These are phyloP conservation scores for Gastrodia elata DNA, from an alignment of 106 monocot genomes.

Conservation along the genomic window DNA sequence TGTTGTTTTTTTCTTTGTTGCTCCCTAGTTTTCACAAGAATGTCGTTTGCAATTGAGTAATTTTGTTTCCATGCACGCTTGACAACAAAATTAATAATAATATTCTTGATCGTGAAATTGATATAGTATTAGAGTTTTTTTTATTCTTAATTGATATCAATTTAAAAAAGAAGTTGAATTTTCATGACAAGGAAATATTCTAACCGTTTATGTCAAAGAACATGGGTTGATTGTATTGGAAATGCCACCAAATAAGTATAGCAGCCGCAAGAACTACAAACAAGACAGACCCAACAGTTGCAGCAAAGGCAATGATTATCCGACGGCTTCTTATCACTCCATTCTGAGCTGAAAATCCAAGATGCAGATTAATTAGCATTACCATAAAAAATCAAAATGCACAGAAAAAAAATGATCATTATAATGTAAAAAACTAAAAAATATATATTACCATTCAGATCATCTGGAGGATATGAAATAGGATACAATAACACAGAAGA, in stretches of 20 bases:
- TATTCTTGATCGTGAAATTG: not conserved
- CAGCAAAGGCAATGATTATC: slow-evolving; percentile 53
- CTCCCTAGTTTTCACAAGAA: too few species aligned
- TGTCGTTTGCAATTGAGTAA: too few species aligned
- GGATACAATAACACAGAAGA: slow-evolving; percentile 65
- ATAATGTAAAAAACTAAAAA: not conserved
- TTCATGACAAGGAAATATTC: not conserved
- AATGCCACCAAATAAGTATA: slow-evolving; percentile 69
- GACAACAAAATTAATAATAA: not conserved
- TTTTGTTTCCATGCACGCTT: too few species aligned
- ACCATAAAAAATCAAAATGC: slow-evolving; percentile 8
- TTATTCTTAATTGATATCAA: not conserved
- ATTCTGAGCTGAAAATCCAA: slow-evolving; percentile 50
- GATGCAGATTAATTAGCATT: slow-evolving; percentile 15
- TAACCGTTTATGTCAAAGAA: slow-evolving; percentile 93
- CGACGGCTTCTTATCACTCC: slow-evolving; percentile 33
- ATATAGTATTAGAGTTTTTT: not conserved
- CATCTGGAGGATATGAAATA: slow-evolving; percentile 78
- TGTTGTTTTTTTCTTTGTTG: not conserved
- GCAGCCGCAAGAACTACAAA: slow-evolving; percentile 26
- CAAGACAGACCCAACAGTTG: slow-evolving; percentile 47
- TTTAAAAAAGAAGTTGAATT: not conserved
- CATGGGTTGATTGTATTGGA: slow-evolving; percentile 51
- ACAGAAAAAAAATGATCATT: not conserved
- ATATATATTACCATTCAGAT: slow-evolving; percentile 39